These are phyloP conservation scores for Cyanodermella asteris DNA, from an alignment of 2,329 filamentous ascomycete species.

Conservation along the genomic window DNA sequence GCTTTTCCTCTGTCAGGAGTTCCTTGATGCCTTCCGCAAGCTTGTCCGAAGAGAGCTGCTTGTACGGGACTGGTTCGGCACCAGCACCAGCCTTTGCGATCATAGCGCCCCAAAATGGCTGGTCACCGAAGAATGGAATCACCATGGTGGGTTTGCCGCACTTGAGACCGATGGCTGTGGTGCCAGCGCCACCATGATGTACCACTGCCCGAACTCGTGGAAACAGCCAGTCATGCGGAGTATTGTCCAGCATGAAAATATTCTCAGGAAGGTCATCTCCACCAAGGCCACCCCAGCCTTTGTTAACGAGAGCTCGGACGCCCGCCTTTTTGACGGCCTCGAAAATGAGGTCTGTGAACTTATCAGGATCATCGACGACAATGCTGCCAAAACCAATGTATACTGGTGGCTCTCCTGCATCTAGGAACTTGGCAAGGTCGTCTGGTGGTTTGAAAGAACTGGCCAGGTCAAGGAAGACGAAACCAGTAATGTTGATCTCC, in stretches of 20 bases:
- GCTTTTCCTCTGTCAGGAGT: conserved; percentile 14
- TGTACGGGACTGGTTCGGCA: conserved; percentile 17
- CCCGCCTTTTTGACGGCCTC: conserved; percentile 14
- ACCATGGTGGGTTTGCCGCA: conserved; percentile 17
- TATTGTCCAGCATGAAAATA: conserved; percentile 15
- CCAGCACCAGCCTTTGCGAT: conserved; percentile 20
- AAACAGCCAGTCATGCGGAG: conserved; percentile 19
- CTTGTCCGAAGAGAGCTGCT: conserved; percentile 14
- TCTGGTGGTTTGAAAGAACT: conserved; percentile 21
- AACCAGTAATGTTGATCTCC: conserved; percentile 31
- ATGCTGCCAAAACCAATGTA: conserved; percentile 18
- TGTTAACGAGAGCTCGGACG: conserved; percentile 16
- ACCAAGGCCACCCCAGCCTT: conserved; percentile 17
- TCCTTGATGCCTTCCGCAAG: conserved; percentile 17
- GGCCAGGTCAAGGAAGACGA: conserved; percentile 30
- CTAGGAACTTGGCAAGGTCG: conserved; percentile 14
- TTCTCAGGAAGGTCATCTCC: conserved; percentile 13
- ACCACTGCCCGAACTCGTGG: conserved; percentile 15
- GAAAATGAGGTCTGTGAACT: conserved; percentile 15
- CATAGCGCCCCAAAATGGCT: conserved; percentile 26
- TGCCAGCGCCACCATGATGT: conserved; percentile 18
- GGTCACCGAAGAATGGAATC: conserved; percentile 22
- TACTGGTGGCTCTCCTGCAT: conserved; percentile 11
- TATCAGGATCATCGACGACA: conserved; percentile 15
- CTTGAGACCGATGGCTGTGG: conserved; percentile 16